phyloP scores from a whole-genome alignment of 352 stramenopile genomes.

The Pilasporangium apinafurcum region DNA sequence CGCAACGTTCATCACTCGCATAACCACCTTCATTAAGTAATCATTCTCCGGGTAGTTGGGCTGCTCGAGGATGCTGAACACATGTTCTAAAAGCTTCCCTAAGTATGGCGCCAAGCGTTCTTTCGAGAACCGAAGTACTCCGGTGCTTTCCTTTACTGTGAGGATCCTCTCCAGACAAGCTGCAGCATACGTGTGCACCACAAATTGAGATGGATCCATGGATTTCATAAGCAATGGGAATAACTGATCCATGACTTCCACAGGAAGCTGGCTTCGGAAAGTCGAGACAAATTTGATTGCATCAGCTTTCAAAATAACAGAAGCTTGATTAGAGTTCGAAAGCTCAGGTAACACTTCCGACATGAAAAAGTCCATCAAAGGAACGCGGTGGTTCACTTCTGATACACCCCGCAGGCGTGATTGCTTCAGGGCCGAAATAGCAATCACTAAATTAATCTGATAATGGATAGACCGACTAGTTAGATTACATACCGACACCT shows the following conservation, averaged over 20 bases:
- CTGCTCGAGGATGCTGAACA: slow-evolving; percentile 96
- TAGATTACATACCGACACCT: background rate
- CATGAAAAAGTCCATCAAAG: slow-evolving; percentile 97
- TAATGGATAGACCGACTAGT: background rate
- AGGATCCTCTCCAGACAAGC: slow-evolving; percentile 95
- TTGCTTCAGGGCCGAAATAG: slow-evolving; percentile 93
- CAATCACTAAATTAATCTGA: slow-evolving; percentile 92
- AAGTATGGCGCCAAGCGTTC: slow-evolving; percentile 89
- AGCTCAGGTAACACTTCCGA: slow-evolving; percentile 92
- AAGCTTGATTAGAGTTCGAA: slow-evolving; percentile 72
- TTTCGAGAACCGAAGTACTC: slow-evolving; percentile 70
- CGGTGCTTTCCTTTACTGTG: slow-evolving; percentile 88
- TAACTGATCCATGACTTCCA: slow-evolving; percentile 89
- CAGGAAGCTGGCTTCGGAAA: slow-evolving; percentile 96
- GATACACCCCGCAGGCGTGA: slow-evolving; percentile 91
- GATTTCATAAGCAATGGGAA: slow-evolving; percentile 90
- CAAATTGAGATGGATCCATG: slow-evolving; percentile 82
- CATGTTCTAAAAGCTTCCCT: slow-evolving; percentile 88
- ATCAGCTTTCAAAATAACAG: slow-evolving; percentile 94
- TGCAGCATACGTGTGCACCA: slow-evolving; percentile 98
- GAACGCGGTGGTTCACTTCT: slow-evolving; percentile 92
- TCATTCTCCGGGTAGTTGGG: slow-evolving; percentile 95
- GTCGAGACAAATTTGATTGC: slow-evolving; percentile 98
- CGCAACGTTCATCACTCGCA: slow-evolving; percentile 91
- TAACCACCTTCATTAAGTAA: slow-evolving; percentile 98